Evolutionary conservation across 768 basidiomycete species (phyloP), one percentile per base, ranked within the genome.

Genomic region (Sistotremastrum niveocremeum): DNA sequence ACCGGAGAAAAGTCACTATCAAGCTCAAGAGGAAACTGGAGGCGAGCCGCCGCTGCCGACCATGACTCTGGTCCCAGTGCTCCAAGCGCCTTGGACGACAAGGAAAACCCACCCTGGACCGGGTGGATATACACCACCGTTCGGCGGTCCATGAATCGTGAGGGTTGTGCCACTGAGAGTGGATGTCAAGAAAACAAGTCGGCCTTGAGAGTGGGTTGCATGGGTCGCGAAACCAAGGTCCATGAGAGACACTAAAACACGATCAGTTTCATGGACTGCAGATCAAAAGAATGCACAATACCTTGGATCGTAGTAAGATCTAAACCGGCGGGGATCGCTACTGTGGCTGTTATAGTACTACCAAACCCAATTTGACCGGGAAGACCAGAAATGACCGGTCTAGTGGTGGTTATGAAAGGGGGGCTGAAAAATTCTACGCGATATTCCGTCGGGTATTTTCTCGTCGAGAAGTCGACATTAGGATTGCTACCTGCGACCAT

Each of bases 401-500:
- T 59, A 1, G 54, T 52, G 33, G 59, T 52, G 20, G 57, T 59
- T 63, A 70, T 65, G 55, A 63, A 70, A 2, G 70, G 67, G 5
- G 68, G 69, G 38, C 64, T 64, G 28, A 65, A 56, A 47, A 65
- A 67, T 53, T 70, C 67, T 11, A 65, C 58, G 3, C 67, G 52
- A 57, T 66, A 70, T 59, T 70, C 67, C 12, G 54, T 58, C 52
- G 63, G 47, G 29, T 47, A 59, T 47, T 50, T 46, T 37, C 42
- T 45, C 2, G 50, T 51, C 44, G 50, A 49, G 36, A 57, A 45
- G 42, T 57, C 57, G 45, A 48, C 47, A 41, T 74, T 73, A 20
- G 72, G 72, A 51, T 73, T 72, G 8, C 68, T 71, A 3, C 71
- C 72, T 7, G 69, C 69, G 50, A 65, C 45, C 49, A 65, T 50